Evolutionary conservation across 768 basidiomycete species (phyloP).

Genomic region (Tylopilus balloui): DNA sequence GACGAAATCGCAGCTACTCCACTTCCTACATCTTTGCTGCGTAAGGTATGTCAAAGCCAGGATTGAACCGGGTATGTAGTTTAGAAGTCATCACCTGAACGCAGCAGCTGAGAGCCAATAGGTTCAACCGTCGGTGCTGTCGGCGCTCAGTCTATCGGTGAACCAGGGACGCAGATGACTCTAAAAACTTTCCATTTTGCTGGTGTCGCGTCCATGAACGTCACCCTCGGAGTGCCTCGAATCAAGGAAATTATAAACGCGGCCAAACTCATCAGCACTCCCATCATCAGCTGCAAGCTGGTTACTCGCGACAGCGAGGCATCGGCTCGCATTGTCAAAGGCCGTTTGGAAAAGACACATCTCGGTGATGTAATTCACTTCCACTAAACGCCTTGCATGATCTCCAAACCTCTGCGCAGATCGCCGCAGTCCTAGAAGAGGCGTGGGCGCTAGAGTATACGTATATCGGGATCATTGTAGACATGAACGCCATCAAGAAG

Average conservation of each 20-base stretch:
- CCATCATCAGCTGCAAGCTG: slow-evolving; percentile 95
- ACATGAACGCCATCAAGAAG: slow-evolving; percentile 80
- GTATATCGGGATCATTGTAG: slow-evolving; percentile 90
- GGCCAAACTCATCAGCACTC: slow-evolving; percentile 94
- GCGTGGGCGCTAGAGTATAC: slow-evolving; percentile 93
- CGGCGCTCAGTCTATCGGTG: slow-evolving; percentile 98
- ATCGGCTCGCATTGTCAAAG: slow-evolving; percentile 98
- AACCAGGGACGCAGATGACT: slow-evolving; percentile 99
- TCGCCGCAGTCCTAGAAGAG: slow-evolving; percentile 91
- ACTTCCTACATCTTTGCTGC: slow-evolving; percentile 86
- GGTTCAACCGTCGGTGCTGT: slow-evolving; percentile 98
- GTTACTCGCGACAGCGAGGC: slow-evolving; percentile 81
- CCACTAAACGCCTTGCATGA: background rate
- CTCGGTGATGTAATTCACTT: slow-evolving; percentile 73
- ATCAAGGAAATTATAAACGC: slow-evolving; percentile 99
- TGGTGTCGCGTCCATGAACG: slow-evolving; percentile 99
- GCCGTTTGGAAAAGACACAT: slow-evolving; percentile 89
- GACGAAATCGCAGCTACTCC: slow-evolving; percentile 70
- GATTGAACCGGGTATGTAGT: slow-evolving; percentile 79
- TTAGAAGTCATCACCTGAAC: background rate
- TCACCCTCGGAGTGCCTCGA: slow-evolving; percentile 98
- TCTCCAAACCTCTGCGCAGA: slow-evolving; percentile 38
- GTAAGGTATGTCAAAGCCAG: slow-evolving; percentile 91
- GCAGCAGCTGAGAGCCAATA: slow-evolving; percentile 22
- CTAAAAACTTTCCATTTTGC: slow-evolving; percentile 99